A percentile compares a stretch with the other conserved stretches of the same genome.
Conservation (phyloP, 176 grass and related monocot genomes). For the Ampelocalamus luodianensis region DNA sequence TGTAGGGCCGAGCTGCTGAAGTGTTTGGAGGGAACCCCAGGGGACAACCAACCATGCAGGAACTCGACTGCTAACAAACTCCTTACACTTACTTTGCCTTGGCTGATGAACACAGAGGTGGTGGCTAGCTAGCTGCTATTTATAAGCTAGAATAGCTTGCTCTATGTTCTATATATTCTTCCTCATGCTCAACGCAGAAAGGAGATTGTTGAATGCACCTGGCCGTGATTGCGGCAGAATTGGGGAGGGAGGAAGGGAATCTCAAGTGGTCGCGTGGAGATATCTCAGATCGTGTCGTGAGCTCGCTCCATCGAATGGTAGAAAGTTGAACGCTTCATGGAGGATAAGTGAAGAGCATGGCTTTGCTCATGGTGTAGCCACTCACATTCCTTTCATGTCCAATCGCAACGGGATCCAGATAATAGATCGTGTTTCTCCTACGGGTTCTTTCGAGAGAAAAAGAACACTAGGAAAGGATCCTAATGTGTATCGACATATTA, state of each 20-base stretch:
- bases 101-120: not conserved
- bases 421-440: too few relatives aligned
- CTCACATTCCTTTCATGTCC: not conserved
- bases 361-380: not conserved
- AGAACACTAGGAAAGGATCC: too few relatives aligned
- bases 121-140: conserved; percentile 15
- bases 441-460: too few relatives aligned
- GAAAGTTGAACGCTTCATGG: too few relatives aligned
- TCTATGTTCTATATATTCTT: not conserved
- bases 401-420: too few relatives aligned
- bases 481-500: too few relatives aligned
- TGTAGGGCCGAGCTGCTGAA: conserved; percentile 12
- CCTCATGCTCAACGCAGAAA: not conserved
- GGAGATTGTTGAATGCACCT: conserved; percentile 25
- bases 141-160: conserved; percentile 15
- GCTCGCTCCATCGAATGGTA: conserved; percentile 6
- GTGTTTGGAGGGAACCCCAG: conserved; percentile 44
- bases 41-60: conserved; percentile 28
- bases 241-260: conserved; percentile 3
- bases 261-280: not conserved
- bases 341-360: too few relatives aligned
- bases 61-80: not conserved
- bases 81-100: not conserved
- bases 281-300: not conserved
- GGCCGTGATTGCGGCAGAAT: conserved; percentile 27